Percentiles rank a stretch among this genome's conserved stretches.
These are phyloP conservation scores for Colletotrichum viniferum DNA, from an alignment of 2,329 filamentous ascomycete genomes.

Conservation along the genomic window DNA sequence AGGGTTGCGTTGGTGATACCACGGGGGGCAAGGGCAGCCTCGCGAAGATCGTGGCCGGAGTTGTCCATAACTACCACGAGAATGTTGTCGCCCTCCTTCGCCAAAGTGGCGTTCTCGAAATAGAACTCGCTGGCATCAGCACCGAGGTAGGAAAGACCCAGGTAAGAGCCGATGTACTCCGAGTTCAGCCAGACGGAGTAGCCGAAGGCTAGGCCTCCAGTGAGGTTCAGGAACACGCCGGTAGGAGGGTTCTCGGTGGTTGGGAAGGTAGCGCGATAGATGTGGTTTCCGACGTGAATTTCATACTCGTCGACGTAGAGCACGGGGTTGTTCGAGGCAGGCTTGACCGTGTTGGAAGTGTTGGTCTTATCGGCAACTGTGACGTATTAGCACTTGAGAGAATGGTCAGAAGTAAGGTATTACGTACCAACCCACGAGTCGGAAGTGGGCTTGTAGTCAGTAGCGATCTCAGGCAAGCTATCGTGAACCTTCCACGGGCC, in stretches of 20 bases:
- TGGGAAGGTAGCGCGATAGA: conserved; percentile 58
- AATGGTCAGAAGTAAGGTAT: background rate
- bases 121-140: conserved; percentile 46
- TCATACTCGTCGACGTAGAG: conserved; percentile 63
- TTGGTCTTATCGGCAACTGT: conserved; percentile 50
- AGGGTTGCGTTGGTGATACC: conserved; percentile 59
- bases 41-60: conserved; percentile 61
- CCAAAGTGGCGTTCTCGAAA: conserved; percentile 53
- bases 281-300: conserved; percentile 56
- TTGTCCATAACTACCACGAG: conserved; percentile 64
- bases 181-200: conserved; percentile 64
- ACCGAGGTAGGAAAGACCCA: conserved; percentile 49
- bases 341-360: conserved; percentile 51
- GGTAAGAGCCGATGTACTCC: conserved; percentile 57
- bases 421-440: conserved; percentile 45
- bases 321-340: conserved; percentile 55
- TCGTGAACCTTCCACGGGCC: conserved; percentile 51
- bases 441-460: conserved; percentile 46
- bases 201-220: conserved; percentile 60
- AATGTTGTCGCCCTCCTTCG: conserved; percentile 43
- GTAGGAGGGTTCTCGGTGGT: conserved; percentile 39
- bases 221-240: conserved; percentile 53
- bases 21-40: conserved; percentile 49
- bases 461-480: conserved; percentile 50
- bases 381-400: background rate